phyloP scores from a whole-genome alignment of 441 rosid species.

The Raphanus hybrid region DNA sequence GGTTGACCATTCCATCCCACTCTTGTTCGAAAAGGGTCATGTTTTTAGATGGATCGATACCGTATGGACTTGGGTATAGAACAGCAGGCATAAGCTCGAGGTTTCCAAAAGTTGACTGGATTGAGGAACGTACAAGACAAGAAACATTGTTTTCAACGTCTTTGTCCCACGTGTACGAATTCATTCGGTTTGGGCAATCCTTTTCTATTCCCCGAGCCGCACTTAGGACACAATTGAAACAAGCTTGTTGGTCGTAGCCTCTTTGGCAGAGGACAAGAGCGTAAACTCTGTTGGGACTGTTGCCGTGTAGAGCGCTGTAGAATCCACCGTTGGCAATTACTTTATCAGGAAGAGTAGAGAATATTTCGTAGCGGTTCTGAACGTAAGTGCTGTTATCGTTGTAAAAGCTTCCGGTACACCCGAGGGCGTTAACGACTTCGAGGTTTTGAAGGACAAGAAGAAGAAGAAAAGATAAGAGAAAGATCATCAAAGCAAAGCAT shows the following conservation, averaged over 20 bases:
- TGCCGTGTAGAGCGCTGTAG: neutral
- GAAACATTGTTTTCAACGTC: neutral
- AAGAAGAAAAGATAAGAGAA: slow-evolving; percentile 18
- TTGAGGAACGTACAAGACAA: neutral
- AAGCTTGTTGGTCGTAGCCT: neutral
- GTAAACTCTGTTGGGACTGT: neutral
- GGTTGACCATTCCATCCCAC: neutral
- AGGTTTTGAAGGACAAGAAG: slow-evolving; percentile 12
- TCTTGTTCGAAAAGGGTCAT: neutral
- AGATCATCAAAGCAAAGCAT: neutral
- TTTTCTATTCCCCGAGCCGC: neutral
- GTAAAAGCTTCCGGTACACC: slow-evolving; percentile 18
- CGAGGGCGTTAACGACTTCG: neutral
- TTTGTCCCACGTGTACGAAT: neutral
- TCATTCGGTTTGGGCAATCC: neutral
- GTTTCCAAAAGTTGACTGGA: neutral
- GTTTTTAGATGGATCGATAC: neutral
- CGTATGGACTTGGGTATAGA: neutral
- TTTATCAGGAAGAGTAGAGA: slow-evolving; percentile 14
- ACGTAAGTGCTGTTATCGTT: neutral
- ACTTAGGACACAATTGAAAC: neutral
- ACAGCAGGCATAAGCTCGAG: neutral
- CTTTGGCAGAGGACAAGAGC: neutral
- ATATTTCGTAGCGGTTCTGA: slow-evolving; percentile 19
- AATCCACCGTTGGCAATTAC: neutral